phyloP scores from a whole-genome alignment of 306 rosid genomes.

The Styphnolobium japonicum region DNA sequence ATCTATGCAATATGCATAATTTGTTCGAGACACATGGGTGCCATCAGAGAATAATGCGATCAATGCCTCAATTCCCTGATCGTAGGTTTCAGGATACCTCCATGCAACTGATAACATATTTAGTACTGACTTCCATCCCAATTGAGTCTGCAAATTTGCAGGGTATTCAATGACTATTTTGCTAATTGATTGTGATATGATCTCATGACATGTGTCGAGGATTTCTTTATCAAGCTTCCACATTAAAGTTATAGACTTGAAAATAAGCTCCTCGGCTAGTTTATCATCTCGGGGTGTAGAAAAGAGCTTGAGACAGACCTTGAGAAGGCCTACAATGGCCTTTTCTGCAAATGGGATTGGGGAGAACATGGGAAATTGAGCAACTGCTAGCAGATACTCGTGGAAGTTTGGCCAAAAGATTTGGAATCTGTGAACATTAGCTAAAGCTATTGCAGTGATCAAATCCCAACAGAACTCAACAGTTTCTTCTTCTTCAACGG shows the following conservation, averaged over 20 bases:
- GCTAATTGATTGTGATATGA: constrained; percentile 51
- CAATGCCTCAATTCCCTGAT: constrained; percentile 66
- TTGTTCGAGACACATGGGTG: constrained; percentile 41
- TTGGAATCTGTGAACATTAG: constrained; percentile 63
- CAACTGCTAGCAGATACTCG: constrained; percentile 63
- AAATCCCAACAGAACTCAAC: constrained; percentile 94
- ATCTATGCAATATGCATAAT: constrained; percentile 67
- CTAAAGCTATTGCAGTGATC: constrained; percentile 50
- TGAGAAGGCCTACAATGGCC: constrained; percentile 64
- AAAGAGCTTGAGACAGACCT: constrained; percentile 58
- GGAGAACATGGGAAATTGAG: constrained; percentile 84
- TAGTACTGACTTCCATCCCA: constrained; percentile 81
- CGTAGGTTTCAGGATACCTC: constrained; percentile 68
- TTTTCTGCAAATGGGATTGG: constrained; percentile 85
- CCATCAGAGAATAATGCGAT: constrained; percentile 60
- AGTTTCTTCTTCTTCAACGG: constrained; percentile 89
- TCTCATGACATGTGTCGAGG: constrained; percentile 65
- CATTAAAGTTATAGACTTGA: constrained; percentile 84
- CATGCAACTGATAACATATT: constrained; percentile 74
- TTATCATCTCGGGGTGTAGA: constrained; percentile 52
- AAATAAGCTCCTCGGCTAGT: constrained; percentile 67
- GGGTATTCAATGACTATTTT: constrained; percentile 59
- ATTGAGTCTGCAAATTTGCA: constrained; percentile 65
- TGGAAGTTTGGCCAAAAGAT: constrained; percentile 74
- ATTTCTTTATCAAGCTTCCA: constrained; percentile 92